Evolutionary conservation across 2,329 filamentous ascomycete species (phyloP), one percentile per base, ranked within the genome.

Genomic region (Fonsecaea monophora): DNA sequence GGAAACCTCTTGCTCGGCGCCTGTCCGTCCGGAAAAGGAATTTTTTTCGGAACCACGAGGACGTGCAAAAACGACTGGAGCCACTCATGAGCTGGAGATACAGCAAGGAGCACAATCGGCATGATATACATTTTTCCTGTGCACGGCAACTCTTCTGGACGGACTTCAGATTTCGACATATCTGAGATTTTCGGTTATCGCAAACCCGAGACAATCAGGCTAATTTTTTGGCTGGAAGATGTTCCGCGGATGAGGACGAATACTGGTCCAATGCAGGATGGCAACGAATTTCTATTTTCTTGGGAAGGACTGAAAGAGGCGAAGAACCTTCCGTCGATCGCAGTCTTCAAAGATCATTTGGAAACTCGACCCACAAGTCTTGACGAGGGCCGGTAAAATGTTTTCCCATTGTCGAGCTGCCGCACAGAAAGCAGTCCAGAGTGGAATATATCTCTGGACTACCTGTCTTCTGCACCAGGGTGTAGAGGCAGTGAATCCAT

Each of bases 381-480:
- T 60, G 57, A 60, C 57, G 57, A 60, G 34, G 57, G 25, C 45
- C 45, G 12, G 45, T 21, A 10, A 21, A 10, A 50, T 12, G 30
- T 18, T 12, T n/a, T 12, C 13, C 45, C 21, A 21, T 21, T 10
- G 18, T 50, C 45, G 45, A 50, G 5, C 13, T 50, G 45, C 18
- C 4, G 45, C 18, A 21, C 45, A 50, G 45, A 25, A 50, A 50
- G 45, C 10, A 12, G 18, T 4, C 45, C 45, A 50, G 45, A 25
- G 18, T 25, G 45, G 15, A 25, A 5, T 38, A 25, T 3, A 3
- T 8, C 9, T 8, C 45, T 50, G 18, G 45, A 25, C 12, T 10
- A 4, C 9, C 18, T 50, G 45, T 3, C 21, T 12, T 50, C 45
- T 50, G 45, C 18, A 13, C 35, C 53, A 34, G 30, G 42, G 13